These are phyloP conservation scores for Lolium perenne DNA, from an alignment of 176 grass and related monocot species.

Conservation along the genomic window DNA sequence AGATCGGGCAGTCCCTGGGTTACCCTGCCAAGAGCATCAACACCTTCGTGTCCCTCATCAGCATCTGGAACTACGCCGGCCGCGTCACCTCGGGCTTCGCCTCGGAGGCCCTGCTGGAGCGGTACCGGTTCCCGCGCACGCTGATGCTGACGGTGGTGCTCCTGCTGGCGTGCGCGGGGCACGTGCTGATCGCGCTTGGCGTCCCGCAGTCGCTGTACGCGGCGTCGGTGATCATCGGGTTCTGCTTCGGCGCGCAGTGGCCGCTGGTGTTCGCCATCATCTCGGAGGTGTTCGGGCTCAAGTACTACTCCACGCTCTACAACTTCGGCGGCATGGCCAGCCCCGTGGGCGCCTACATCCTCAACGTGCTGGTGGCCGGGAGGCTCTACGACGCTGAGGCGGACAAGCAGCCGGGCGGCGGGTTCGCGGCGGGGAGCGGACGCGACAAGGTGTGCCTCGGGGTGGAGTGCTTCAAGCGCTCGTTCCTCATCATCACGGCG, in stretches of 20 bases:
- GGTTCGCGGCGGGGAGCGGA: background rate
- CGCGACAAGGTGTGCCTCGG: slow-evolving; percentile 47
- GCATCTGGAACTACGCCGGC: slow-evolving; percentile 45
- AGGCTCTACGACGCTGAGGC: slow-evolving; percentile 54
- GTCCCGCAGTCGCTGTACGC: slow-evolving; percentile 43
- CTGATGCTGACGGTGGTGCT: slow-evolving; percentile 43
- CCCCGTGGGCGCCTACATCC: slow-evolving; percentile 53
- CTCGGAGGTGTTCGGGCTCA: slow-evolving; percentile 62
- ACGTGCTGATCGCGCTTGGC: slow-evolving; percentile 58
- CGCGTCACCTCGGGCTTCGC: slow-evolving; percentile 22
- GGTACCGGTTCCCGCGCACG: slow-evolving; percentile 46
- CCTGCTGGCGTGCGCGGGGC: slow-evolving; percentile 54
- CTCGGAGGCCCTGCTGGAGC: background rate
- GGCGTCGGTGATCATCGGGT: slow-evolving; percentile 50
- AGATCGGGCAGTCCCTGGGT: slow-evolving; percentile 64
- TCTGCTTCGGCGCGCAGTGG: slow-evolving; percentile 59
- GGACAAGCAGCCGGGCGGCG: slow-evolving; percentile 36
- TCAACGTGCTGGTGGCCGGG: slow-evolving; percentile 48
- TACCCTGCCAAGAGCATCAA: slow-evolving; percentile 54
- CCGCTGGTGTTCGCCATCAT: slow-evolving; percentile 58
- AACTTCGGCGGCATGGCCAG: slow-evolving; percentile 52
- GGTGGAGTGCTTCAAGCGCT: slow-evolving; percentile 46
- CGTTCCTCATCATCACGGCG: slow-evolving; percentile 49
- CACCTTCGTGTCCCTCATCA: slow-evolving; percentile 39
- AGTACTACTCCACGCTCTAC: slow-evolving; percentile 57